Evolutionary conservation across 805 yeast species (phyloP).

Genomic region (Candida verbasci): DNA sequence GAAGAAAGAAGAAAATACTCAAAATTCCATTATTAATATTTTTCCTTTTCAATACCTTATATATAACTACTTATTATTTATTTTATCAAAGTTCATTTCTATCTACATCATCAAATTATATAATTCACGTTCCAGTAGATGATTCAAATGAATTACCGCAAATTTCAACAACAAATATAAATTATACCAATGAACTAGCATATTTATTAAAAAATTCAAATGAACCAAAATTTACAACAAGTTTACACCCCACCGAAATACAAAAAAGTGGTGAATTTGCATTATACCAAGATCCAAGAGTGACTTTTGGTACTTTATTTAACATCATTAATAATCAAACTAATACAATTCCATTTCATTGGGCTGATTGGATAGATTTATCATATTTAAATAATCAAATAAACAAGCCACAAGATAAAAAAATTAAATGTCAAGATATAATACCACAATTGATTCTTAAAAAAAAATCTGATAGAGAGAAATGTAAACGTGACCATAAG

Average conservation of each 20-base stretch:
- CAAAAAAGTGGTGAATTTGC: neutral
- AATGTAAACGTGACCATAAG: constrained; percentile 15
- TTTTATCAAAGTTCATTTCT: neutral
- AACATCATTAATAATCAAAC: neutral
- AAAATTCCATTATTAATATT: constrained; percentile 3
- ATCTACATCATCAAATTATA: neutral
- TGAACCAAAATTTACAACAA: neutral
- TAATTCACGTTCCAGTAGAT: constrained; percentile 1
- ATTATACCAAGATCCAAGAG: constrained; percentile 4
- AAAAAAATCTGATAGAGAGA: constrained; percentile 1
- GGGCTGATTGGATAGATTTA: constrained; percentile 57
- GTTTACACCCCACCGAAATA: neutral
- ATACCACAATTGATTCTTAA: constrained; percentile 1
- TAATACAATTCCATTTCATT: constrained; percentile 39
- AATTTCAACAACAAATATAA: constrained; percentile 4
- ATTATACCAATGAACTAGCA: constrained; percentile 2
- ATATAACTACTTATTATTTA: constrained; percentile 3
- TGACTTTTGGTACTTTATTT: constrained; percentile 1
- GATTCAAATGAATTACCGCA: constrained; percentile 2
- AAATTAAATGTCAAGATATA: constrained; percentile 18
- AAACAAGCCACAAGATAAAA: constrained; percentile 12
- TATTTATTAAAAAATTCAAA: constrained; percentile 1
- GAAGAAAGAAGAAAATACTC: constrained; percentile 2
- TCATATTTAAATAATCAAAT: constrained; percentile 29
- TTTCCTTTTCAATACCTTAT: constrained; percentile 2